Base-by-base conservation (phyloP, 2,329 filamentous ascomycete genomes). In the Dothistroma septosporum region DNA sequence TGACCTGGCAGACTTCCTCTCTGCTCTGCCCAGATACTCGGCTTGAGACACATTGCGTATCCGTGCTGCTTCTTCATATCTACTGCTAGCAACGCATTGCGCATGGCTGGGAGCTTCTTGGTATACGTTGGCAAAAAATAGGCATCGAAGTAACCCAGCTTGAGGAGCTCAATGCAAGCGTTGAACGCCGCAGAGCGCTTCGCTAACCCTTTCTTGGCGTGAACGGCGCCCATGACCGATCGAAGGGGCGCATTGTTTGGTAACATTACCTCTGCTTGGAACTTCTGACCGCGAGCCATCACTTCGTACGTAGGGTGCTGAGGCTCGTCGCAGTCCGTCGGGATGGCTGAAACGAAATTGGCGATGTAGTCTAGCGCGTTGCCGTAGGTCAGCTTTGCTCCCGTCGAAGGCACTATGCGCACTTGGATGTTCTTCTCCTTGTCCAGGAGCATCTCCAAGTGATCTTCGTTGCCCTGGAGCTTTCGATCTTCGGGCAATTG, bases 131-230 rank as follows among this genome's bases (percentile, higher is more conserved):
- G 90, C 58, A 90, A 83, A 2, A 97, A 80, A 71, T 91, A 79
- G 0, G 86, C 82, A 70, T 97, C 85, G 5, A 99, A 79, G 61
- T 88, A 85, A 1, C 83, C 83, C 57, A 83, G 82, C 61, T 84
- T 80, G 53, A 87, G 80, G 16, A 99, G 80, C 63, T 85, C 73
- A 1, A 91, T 73, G 70, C 92, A 97, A 55, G 89, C 85, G 69
- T 92, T 85, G 72, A 93, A 97, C 0, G 94, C 93, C 2, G 92
- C 93, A 0, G 92, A 91, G 65, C 90, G 91, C 74, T 94, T 95
- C 4, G 94, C 93, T 19, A 88, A 77, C 32, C 86, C 81, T 74
- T 96, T 97, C 60, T 82, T 90, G 8, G 79, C 73, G 58, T 87
- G 85, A 0, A 85, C 77, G 8, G 77, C 79, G 5, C 94, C 93